phyloP scores from a whole-genome alignment of 179 eudicot genomes.

The Monotropa hypopitys region DNA sequence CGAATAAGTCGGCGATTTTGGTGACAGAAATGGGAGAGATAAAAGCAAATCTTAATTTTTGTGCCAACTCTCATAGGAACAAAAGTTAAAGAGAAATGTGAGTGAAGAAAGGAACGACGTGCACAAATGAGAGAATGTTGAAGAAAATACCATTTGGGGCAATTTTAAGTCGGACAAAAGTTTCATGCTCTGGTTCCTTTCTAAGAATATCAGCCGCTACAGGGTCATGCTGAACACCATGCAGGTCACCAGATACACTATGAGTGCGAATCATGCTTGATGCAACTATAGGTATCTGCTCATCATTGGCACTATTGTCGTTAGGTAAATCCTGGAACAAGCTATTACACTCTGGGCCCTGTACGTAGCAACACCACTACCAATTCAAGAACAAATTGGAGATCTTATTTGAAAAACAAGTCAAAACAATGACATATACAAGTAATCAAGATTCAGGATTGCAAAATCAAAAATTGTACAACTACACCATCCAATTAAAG shows the following conservation, averaged over 20 bases:
- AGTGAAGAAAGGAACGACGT: not conserved
- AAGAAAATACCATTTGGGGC: slow-evolving; percentile 54
- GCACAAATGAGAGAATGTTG: not conserved
- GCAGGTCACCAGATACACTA: slow-evolving; percentile 90
- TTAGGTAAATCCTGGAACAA: slow-evolving; percentile 50
- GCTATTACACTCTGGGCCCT: slow-evolving; percentile 32
- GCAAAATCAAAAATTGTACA: too few relatives aligned
- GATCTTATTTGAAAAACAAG: not conserved
- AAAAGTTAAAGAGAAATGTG: not conserved
- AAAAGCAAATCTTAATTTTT: too few relatives aligned
- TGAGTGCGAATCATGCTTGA: slow-evolving; percentile 84
- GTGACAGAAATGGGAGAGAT: too few relatives aligned
- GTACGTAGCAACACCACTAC: slow-evolving; percentile 1
- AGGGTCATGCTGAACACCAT: slow-evolving; percentile 95
- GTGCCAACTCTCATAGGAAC: not conserved
- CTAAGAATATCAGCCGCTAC: slow-evolving; percentile 96
- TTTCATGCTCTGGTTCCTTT: slow-evolving; percentile 98
- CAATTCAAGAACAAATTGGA: not conserved
- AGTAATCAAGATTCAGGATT: not conserved
- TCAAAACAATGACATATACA: not conserved
- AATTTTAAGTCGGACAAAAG: slow-evolving; percentile 85
- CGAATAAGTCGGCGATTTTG: too few relatives aligned
- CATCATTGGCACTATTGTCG: slow-evolving; percentile 43
- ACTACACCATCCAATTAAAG: not conserved
- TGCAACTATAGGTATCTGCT: slow-evolving; percentile 45